Conservation (phyloP, 352 stramenopile genomes). For the Phytophthora cryptogea region DNA sequence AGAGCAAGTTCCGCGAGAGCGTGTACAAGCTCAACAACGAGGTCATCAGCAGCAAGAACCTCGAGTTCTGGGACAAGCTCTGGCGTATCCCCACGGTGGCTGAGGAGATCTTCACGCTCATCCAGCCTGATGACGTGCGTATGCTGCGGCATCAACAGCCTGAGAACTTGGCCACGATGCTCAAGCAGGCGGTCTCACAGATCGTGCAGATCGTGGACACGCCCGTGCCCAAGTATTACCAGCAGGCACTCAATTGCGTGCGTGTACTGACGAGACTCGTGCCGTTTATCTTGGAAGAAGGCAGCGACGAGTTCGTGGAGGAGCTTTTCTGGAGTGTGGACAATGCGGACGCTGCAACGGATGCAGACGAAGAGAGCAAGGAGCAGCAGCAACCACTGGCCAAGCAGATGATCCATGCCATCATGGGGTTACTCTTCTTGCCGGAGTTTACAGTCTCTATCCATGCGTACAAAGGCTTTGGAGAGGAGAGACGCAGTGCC, state of each 20-base stretch:
- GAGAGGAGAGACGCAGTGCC: constrained; percentile 72
- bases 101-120: constrained; percentile 91
- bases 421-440: constrained; percentile 86
- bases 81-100: constrained; percentile 88
- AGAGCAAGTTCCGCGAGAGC: constrained; percentile 92
- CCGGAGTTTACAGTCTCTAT: constrained; percentile 88
- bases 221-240: constrained; percentile 88
- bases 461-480: constrained; percentile 82
- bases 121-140: constrained; percentile 88
- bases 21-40: constrained; percentile 93
- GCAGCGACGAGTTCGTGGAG: constrained; percentile 80
- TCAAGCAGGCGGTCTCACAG: constrained; percentile 79
- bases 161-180: constrained; percentile 82
- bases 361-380: constrained; percentile 48
- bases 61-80: constrained; percentile 91
- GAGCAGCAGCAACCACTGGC: constrained; percentile 56
- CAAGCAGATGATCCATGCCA: constrained; percentile 80
- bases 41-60: constrained; percentile 81
- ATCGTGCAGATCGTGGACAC: constrained; percentile 88
- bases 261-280: constrained; percentile 82
- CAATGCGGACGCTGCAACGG: constrained; percentile 11
- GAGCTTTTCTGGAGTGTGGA: constrained; percentile 79
- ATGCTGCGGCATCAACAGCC: constrained; percentile 88
- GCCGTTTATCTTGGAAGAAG: constrained; percentile 86
- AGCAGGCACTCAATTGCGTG: constrained; percentile 86